Base-by-base conservation (phyloP, 176 grass and related monocot genomes). In the Themeda triandra region DNA sequence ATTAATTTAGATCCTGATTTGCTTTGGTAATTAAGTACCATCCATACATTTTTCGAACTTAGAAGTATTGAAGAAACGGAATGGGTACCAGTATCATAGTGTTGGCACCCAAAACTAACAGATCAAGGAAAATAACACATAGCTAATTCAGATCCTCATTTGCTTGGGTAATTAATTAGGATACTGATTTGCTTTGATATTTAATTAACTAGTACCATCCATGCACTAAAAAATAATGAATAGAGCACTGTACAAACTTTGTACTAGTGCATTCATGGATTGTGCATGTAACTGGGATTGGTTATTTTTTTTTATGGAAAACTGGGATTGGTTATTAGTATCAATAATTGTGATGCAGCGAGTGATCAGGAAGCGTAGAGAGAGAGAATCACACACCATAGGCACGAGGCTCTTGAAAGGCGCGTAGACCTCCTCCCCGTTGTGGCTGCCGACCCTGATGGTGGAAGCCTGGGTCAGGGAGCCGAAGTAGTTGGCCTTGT, bases 401-500 rank as follows among this genome's bases (percentile, higher is more conserved):
- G 96, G 96, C 73, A 98, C 87, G 18, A 98, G 86, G 86, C 91
- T 93, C 77, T 95, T 98, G 83, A 98, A 98, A 31, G 96, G 93
- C 39, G 96, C 91, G 8, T 98, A 93, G 35, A 93, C 92, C 86
- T 98, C 96, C 86, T 98, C 93, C 31, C 96, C 96, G 29, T 98
- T 95, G 83, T 80, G 95, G 71, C 44, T 49, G 71, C 71, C 42
- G 8, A 74, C 44, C 17, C 71, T 74, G 44, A 74, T 74, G 42
- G 91, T 89, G 54, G 96, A 98, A 10, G 96, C 91, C 73, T 98
- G 96, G 13, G 96, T 98, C 31, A 98, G 89, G 6, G 96, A 98
- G 46, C 96, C 96, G 65, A 83, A 95, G 84, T 98, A 98, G 86
- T 98, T 98, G 82, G 96, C 96, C 31, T 92, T 93, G 75, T 98